Conservation (phyloP, 2,329 filamentous ascomycete genomes). For the Trichothecium roseum region DNA sequence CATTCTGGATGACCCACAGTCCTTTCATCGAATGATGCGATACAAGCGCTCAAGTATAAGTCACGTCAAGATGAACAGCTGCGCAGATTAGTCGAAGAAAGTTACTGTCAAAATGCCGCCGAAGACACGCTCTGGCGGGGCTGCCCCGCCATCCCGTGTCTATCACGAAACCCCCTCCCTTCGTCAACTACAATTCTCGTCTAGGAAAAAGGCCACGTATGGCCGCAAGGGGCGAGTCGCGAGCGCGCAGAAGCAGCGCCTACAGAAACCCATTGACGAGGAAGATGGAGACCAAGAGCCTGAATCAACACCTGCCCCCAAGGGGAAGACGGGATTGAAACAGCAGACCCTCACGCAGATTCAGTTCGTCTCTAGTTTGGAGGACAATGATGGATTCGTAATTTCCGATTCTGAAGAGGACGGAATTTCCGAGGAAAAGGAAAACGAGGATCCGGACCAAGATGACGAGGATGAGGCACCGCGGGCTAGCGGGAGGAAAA, state of each 20-base stretch:
- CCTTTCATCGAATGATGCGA: too few species aligned
- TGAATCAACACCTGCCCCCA: conserved; percentile 1
- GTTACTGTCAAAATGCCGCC: conserved; percentile 19
- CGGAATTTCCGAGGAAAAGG: conserved; percentile 1
- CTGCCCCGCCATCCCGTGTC: conserved; percentile 22
- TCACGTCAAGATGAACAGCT: too few species aligned
- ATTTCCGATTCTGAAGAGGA: conserved; percentile 12
- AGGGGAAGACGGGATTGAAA: conserved; percentile 12
- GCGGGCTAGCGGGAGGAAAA: conserved; percentile 14
- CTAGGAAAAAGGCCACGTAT: conserved; percentile 23
- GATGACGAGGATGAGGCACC: conserved; percentile 12
- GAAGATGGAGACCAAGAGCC: neutral
- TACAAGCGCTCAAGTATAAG: too few species aligned
- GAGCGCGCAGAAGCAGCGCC: conserved; percentile 1
- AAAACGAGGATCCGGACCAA: conserved; percentile 1
- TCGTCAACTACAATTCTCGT: conserved; percentile 28
- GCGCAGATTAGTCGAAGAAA: conserved; percentile 1
- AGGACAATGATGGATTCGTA: conserved; percentile 7
- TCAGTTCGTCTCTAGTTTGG: conserved; percentile 23
- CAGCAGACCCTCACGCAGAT: conserved; percentile 34
- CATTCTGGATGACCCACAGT: too few species aligned
- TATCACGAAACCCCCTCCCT: conserved; percentile 26
- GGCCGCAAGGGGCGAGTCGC: conserved; percentile 14
- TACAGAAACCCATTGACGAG: neutral
- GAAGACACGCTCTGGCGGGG: conserved; percentile 25